These are phyloP conservation scores for Coniochaeta sp. DNA, from an alignment of 2,329 filamentous ascomycete species.

Conservation along the genomic window DNA sequence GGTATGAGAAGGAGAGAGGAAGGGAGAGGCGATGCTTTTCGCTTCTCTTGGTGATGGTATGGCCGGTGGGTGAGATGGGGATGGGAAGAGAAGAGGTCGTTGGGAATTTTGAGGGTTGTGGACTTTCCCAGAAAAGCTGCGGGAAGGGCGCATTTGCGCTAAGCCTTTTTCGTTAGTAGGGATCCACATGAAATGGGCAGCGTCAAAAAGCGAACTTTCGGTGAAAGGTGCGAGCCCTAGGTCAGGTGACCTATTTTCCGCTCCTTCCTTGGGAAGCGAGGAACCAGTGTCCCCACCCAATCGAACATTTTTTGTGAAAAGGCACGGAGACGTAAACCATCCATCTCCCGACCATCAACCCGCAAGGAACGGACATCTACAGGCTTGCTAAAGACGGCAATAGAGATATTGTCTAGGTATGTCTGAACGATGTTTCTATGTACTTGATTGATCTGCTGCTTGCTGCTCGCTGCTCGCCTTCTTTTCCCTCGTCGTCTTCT, in stretches of 20 bases:
- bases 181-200: no score
- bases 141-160: no score
- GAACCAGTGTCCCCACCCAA: conserved; percentile 17
- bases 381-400: conserved; percentile 57
- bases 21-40: no score
- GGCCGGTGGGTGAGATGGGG: background rate
- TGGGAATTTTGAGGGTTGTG: no score
- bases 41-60: background rate
- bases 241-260: conserved; percentile 1
- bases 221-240: no score
- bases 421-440: conserved; percentile 50
- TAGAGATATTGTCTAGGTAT: conserved; percentile 57
- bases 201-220: no score
- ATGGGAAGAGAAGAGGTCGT: no score
- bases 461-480: conserved; percentile 11
- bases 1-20: conserved; percentile 10
- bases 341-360: conserved; percentile 21
- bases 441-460: conserved; percentile 16
- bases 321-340: conserved; percentile 9
- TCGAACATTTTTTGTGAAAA: conserved; percentile 19
- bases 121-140: no score
- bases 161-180: no score
- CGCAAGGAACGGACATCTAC: conserved; percentile 39
- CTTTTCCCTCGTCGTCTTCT: no score
- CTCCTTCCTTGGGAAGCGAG: conserved; percentile 16